Evolutionary conservation across 495 filamentous ascomycete species (phyloP), one percentile per base, ranked within the genome.

Genomic region (Hypoxylon lienhwacheense): DNA sequence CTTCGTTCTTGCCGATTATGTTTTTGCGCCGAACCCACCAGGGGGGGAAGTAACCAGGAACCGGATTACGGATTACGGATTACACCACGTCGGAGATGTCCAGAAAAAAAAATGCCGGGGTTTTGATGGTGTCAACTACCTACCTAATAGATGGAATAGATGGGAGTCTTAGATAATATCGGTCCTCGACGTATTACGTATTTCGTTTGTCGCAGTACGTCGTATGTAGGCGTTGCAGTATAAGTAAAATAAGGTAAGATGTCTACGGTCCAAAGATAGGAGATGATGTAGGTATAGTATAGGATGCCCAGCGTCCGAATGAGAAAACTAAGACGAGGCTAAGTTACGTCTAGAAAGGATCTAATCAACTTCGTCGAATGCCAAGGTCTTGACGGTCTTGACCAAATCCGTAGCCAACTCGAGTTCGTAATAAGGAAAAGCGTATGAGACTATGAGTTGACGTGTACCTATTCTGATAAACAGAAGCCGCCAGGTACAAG

Each of bases 121-220:
- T 35, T 11, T n/a, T 17, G 2, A 21, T 22, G 6, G 31, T 42
- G 33, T 35, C 22, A 33, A 37, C 40, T 49, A 55, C 52, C 37
- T 41, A 54, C n/a, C n/a, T n/a, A n/a, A n/a, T n/a, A n/a, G n/a
- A n/a, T n/a, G n/a, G 32, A 35, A 20, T 31, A 35, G 26, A 28
- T 36, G 28, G 31, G 34, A 37, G 39, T 55, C 58, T 61, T 61
- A 61, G 58, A 47, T 61, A 55, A 61, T 61, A 55, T 52, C 28
- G 29, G 21, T 31, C 26, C 25, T 41, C 34, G 7, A 37, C 32
- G 50, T 49, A 47, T 21, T 35, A 29, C 26, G 12, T 6, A 15
- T 35, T 15, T 14, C 12, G 11, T 7, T 41, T 20, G 37, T 25
- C 4, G 37, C 25, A 26, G 19, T 24, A 41, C 25, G 21, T 24